A percentile compares a stretch with the other conserved stretches of the same genome.
These are phyloP conservation scores for Eutrema heterophyllum DNA, from an alignment of 345 rosid species.

Conservation along the genomic window DNA sequence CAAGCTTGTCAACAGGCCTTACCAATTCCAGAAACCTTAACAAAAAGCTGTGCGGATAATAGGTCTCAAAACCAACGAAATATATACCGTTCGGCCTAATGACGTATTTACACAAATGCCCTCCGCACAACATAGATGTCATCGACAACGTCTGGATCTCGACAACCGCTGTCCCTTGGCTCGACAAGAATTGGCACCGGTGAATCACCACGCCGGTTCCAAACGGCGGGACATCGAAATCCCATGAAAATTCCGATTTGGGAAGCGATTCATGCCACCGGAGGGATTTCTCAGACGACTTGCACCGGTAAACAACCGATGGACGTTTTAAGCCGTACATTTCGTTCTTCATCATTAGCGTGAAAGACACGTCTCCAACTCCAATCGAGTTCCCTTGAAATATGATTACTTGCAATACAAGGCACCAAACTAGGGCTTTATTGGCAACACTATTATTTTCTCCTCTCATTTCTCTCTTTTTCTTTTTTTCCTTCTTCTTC, in stretches of 20 bases:
- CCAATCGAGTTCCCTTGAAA: background rate
- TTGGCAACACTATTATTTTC: background rate
- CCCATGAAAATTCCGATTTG: slow-evolving; percentile 18
- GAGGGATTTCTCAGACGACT: slow-evolving; percentile 13
- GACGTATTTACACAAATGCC: slow-evolving; percentile 24
- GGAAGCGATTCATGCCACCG: slow-evolving; percentile 20
- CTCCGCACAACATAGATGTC: slow-evolving; percentile 30
- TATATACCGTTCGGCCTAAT: slow-evolving; percentile 28
- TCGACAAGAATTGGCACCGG: slow-evolving; percentile 24
- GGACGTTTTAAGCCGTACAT: slow-evolving; percentile 30
- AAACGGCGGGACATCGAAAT: slow-evolving; percentile 25
- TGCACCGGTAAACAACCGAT: slow-evolving; percentile 27
- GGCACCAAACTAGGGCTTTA: slow-evolving; percentile 20
- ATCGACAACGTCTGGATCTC: slow-evolving; percentile 29
- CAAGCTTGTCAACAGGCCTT: slow-evolving; percentile 28
- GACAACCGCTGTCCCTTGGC: slow-evolving; percentile 29
- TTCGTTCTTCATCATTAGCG: slow-evolving; percentile 21
- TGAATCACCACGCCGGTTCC: slow-evolving; percentile 29
- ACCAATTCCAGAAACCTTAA: slow-evolving; percentile 26
- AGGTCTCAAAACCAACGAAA: slow-evolving; percentile 28
- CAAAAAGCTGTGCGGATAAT: slow-evolving; percentile 21
- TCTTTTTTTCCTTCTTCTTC: background rate
- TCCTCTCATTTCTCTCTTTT: background rate
- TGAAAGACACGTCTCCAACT: slow-evolving; percentile 18
- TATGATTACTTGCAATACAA: slow-evolving; percentile 7